These are phyloP conservation scores for Orbilia brochopaga DNA, from an alignment of 2,329 filamentous ascomycete species.

Conservation along the genomic window DNA sequence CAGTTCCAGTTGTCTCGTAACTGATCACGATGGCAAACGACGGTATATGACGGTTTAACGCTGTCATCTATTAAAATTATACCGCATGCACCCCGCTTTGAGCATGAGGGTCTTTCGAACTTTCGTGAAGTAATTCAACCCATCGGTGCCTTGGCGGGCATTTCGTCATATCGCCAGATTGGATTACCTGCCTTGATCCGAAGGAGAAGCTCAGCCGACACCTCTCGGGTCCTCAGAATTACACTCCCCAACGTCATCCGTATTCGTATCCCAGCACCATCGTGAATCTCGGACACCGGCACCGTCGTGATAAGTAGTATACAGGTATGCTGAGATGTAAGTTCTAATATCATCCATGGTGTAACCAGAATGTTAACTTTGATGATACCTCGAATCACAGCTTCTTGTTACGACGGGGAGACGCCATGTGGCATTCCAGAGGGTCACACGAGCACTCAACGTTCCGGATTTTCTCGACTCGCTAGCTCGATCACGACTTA, in stretches of 20 bases:
- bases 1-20: too few species aligned
- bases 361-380: too few species aligned
- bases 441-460: slow-evolving; percentile 46
- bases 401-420: slow-evolving; percentile 2
- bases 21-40: slow-evolving; percentile 14
- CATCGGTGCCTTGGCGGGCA: slow-evolving; percentile 29
- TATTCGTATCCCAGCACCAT: neutral
- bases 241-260: neutral
- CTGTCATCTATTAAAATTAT: too few species aligned
- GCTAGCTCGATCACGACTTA: neutral
- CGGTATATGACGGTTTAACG: too few species aligned
- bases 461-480: neutral
- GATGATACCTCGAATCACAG: slow-evolving; percentile 1
- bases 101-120: slow-evolving; percentile 32
- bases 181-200: slow-evolving; percentile 26
- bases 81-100: neutral
- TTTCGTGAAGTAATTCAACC: too few species aligned
- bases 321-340: too few species aligned
- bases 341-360: too few species aligned
- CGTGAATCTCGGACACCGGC: neutral
- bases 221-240: neutral
- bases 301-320: too few species aligned
- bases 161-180: slow-evolving; percentile 47
- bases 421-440: slow-evolving; percentile 28
- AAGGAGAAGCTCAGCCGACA: neutral